phyloP scores from a whole-genome alignment of 176 grass and related monocot genomes.

The Microstegium vimineum region DNA sequence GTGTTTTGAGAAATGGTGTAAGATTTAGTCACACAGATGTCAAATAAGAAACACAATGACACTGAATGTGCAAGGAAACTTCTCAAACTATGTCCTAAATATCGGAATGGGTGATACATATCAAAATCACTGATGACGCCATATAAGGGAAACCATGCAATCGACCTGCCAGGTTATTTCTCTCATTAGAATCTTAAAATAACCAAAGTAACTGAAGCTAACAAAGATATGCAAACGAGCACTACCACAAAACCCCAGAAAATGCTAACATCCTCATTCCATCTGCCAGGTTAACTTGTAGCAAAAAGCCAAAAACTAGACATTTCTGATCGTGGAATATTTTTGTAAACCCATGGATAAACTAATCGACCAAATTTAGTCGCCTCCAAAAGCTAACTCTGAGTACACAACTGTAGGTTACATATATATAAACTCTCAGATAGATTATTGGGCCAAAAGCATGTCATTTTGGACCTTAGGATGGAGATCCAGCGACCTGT shows the following conservation, averaged over 20 bases:
- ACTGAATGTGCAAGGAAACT: not conserved
- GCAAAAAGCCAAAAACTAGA: not conserved
- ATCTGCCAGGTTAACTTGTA: not conserved
- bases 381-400: not conserved
- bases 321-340: not conserved
- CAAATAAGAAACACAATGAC: not conserved
- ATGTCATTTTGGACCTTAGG: not conserved
- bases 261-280: not conserved
- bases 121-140: constrained; percentile 1
- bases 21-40: constrained; percentile 11
- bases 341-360: not conserved
- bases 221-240: not conserved
- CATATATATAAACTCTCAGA: not conserved
- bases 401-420: not conserved
- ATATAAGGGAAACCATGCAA: not conserved
- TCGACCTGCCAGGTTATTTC: not conserved
- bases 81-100: constrained; percentile 5
- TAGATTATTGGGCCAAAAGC: not conserved
- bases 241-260: not conserved
- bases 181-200: not conserved
- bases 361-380: not conserved
- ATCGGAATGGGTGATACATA: not conserved
- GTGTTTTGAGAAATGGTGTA: constrained; percentile 23
- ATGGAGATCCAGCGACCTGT: not conserved
- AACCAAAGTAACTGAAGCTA: constrained; percentile 4